Evolutionary conservation across 129 eudicot species (phyloP).

Genomic region (Daucus carota): DNA sequence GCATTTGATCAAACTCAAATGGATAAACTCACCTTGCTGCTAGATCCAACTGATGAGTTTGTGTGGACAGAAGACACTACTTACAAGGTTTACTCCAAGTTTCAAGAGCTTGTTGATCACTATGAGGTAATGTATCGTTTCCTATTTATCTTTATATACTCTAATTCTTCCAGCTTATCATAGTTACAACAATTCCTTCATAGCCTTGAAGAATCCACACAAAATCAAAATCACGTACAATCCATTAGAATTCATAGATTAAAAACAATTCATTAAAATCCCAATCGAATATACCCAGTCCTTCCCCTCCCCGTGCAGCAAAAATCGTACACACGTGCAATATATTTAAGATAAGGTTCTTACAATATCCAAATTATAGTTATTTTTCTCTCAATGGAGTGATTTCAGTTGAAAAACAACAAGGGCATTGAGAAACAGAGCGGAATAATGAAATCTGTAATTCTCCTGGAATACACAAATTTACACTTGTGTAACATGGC

Average conservation of each 20-base stretch:
- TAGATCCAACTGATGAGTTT: constrained; percentile 85
- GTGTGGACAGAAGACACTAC: constrained; percentile 71
- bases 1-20: constrained; percentile 82
- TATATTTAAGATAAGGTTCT: no score
- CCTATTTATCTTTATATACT: neutral
- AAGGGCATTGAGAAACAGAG: neutral
- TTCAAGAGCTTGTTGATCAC: constrained; percentile 83
- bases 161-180: no score
- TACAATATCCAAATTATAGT: neutral
- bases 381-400: neutral
- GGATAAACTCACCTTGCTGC: constrained; percentile 79
- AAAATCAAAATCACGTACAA: no score
- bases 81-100: constrained; percentile 67
- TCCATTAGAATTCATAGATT: no score
- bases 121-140: constrained; percentile 56
- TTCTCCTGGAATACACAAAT: neutral
- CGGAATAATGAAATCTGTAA: neutral
- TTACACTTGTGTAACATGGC: neutral
- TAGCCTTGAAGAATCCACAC: no score
- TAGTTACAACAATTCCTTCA: no score
- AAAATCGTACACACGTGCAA: no score
- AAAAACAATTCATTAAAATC: no score
- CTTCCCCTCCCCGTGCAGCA: no score
- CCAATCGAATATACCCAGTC: no score
- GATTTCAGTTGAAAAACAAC: neutral